Base-by-base conservation (phyloP, 2,329 filamentous ascomycete species). In the Clarireedia homoeocarpa region DNA sequence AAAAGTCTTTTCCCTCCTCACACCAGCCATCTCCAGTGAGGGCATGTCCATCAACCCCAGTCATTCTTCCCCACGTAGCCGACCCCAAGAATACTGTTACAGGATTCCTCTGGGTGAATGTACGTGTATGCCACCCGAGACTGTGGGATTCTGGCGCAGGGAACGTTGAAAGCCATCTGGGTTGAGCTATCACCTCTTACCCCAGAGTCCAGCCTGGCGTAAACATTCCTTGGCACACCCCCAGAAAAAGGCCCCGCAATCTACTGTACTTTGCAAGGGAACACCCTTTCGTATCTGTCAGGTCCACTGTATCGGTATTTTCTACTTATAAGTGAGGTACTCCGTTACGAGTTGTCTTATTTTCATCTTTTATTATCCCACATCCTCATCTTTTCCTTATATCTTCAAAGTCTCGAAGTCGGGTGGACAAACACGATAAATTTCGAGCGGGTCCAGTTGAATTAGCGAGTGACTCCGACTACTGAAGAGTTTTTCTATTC, bases 291-390 rank as follows among this genome's bases (percentile, higher is more conserved):
- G 40, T 23, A 38, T 39, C 50, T 58, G 15, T 17, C 15, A 44
- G 48, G 34, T 51, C 45, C 40, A 56, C 46, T 20, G 36, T 20
- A 23, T 27, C n/a, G 3, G 24, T 15, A 76, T 0, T 77, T 79
- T 53, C 69, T 34, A 78, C 0, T 76, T 80, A 61, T 80, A 77
- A 42, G 77, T 79, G 55, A 75, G 77, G 1, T 77, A 78, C 38
- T 59, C 60, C 59, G 59, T 69, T 58, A 67, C 66, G 23, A 83
- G 67, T 74, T 77, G 55, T 68, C 81, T 79, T 0, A 78, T 79
- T 48, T 68, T 46, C 15, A 40, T 30, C 20, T 56, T 42, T 30
- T 51, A 36, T n/a, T 40, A 39, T 49, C 46, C 6, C 6, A 49
- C 34, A 38, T 30, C 30, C 20, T 42, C n/a, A 27, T 46, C 44